phyloP scores from a whole-genome alignment of 2,329 filamentous ascomycete genomes.

The Alternaria panax region DNA sequence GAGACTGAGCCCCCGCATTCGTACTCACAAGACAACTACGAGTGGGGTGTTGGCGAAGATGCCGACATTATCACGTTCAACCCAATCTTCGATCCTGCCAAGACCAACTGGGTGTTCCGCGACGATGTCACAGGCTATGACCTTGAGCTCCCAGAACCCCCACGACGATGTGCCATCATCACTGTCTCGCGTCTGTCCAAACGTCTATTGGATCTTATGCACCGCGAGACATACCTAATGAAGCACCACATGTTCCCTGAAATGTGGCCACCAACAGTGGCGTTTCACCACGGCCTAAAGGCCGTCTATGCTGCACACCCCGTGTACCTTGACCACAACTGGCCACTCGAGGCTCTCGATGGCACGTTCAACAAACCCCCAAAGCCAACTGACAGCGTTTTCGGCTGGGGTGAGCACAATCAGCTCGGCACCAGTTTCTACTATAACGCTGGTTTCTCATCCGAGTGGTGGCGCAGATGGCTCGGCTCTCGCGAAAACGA shows the following conservation, averaged over 20 bases:
- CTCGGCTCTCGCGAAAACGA: constrained; percentile 58
- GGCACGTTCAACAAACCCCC: constrained; percentile 59
- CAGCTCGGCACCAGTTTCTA: constrained; percentile 60
- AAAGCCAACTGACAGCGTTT: constrained; percentile 55
- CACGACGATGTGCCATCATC: constrained; percentile 78
- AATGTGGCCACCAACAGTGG: constrained; percentile 77
- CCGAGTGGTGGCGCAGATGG: constrained; percentile 59
- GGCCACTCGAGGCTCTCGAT: constrained; percentile 61
- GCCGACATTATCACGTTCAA: constrained; percentile 77
- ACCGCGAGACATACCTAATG: constrained; percentile 75
- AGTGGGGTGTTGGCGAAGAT: constrained; percentile 79
- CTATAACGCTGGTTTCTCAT: constrained; percentile 59
- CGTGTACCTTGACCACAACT: constrained; percentile 79
- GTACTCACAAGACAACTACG: constrained; percentile 69
- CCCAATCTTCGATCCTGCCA: constrained; percentile 78
- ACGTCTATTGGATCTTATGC: constrained; percentile 76
- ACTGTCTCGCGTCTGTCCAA: constrained; percentile 78
- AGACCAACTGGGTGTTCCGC: constrained; percentile 76
- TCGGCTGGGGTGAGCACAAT: constrained; percentile 62
- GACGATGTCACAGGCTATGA: constrained; percentile 73
- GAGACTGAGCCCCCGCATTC: constrained; percentile 69
- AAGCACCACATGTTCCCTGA: constrained; percentile 78
- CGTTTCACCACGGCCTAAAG: constrained; percentile 80
- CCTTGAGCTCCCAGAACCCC: constrained; percentile 62
- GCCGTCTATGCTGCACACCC: constrained; percentile 80